A percentile compares a stretch with the other conserved stretches of the same genome.
Evolutionary conservation across 73 alveolate genomes (phyloP).

Genomic region (Paramecium biaurelia): DNA sequence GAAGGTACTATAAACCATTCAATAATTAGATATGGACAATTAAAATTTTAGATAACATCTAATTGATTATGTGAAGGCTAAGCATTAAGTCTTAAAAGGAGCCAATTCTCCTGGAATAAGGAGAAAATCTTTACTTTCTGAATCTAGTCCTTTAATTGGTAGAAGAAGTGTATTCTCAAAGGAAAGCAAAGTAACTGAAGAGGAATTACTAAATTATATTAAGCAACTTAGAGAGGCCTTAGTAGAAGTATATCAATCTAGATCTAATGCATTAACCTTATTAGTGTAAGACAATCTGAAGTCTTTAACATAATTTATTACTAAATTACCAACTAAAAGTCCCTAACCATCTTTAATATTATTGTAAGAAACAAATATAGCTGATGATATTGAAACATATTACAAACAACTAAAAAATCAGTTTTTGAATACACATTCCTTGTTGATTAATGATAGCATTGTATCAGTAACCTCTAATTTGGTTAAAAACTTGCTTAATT

Average conservation of each 20-base stretch:
- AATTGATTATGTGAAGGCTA: background rate
- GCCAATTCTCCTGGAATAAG: slow-evolving; percentile 7
- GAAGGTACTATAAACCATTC: background rate
- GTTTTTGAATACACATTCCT: background rate
- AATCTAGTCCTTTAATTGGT: background rate
- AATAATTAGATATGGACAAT: background rate
- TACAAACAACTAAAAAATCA: background rate
- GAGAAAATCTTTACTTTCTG: background rate
- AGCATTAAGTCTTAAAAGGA: background rate
- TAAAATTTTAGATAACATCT: background rate
- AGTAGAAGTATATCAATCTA: background rate
- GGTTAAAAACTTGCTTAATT: background rate
- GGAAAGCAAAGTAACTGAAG: slow-evolving; percentile 10
- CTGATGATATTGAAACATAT: background rate
- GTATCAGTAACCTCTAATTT: background rate
- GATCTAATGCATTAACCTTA: background rate
- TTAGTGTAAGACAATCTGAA: background rate
- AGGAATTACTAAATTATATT: background rate
- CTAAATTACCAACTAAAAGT: background rate
- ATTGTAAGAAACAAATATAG: background rate
- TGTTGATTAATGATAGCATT: background rate
- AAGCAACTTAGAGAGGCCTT: background rate
- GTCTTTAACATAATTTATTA: background rate
- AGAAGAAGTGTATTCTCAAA: background rate
- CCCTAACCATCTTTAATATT: background rate